Base-by-base conservation (phyloP, 2,329 filamentous ascomycete genomes). In the Thelonectria rubi region DNA sequence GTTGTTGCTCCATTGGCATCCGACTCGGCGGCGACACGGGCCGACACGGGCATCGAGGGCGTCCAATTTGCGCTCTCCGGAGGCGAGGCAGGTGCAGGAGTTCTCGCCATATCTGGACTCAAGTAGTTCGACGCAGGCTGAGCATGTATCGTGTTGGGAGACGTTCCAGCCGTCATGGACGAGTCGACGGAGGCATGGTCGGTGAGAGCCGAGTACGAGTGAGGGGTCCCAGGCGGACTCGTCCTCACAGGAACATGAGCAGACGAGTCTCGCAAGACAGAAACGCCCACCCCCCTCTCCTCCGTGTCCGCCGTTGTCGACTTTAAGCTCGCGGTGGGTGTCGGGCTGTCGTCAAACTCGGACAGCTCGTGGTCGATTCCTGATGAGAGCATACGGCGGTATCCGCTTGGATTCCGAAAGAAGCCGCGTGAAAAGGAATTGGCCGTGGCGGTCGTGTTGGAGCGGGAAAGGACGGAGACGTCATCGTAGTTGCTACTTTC, bases 181-280 rank as follows among this genome's bases (percentile, higher is more conserved):
- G 52, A 56, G 32, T 30, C 43, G 24, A 50, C 21, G 20, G 49
- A 37, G n/a, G 26, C 42, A 32, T 37, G 50, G 56, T 66, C 53
- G 17, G 69, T 57, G 18, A 67, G 55, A 18, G 65, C 68, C 14
- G 67, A 63, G 24, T 62, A 65, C 17, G 69, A 68, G 40, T 59
- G 63, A 24, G 69, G 63, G 52, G 69, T 72, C 24, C 67, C 65
- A 12, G 68, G 68, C 14, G 69, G 63, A 20, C 65, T 64, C 49
- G 30, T 50, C 32, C 42, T 69, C 24, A 40, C 47, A 39, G 68
- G 57, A 34, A 69, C 57, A 24, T 52, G 56, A 45, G 30, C 48
- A 10, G 47, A 49, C 8, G 57, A 20, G 51, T 39, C 49, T 53
- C 30, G 43, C 32, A 49, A 53, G 52, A 59, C 55, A 2, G 67